These are phyloP conservation scores for Corrigiola litoralis DNA, from an alignment of 179 eudicot species.

Conservation along the genomic window DNA sequence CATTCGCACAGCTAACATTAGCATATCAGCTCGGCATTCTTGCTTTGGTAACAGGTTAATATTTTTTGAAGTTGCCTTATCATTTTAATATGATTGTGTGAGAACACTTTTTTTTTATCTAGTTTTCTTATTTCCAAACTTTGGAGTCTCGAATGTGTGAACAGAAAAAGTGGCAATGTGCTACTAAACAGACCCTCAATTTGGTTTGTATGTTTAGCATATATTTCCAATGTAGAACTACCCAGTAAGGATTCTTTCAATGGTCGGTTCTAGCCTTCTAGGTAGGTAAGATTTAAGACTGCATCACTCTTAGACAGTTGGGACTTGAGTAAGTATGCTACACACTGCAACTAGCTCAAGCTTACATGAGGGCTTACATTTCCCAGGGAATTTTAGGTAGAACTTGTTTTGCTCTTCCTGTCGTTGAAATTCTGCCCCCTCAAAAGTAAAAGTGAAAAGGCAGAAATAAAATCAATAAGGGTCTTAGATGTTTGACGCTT, in stretches of 20 bases:
- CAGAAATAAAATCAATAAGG: too few relatives aligned
- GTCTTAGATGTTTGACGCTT: too few relatives aligned
- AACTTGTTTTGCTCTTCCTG: too few relatives aligned
- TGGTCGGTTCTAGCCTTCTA: not conserved
- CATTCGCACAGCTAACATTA: conserved; percentile 66
- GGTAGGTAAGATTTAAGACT: not conserved
- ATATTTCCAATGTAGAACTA: not conserved
- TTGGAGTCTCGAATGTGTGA: too few relatives aligned
- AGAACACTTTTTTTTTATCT: not conserved
- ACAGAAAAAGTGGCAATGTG: too few relatives aligned
- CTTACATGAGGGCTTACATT: not conserved
- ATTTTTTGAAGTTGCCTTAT: not conserved
- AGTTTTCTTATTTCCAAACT: not conserved
- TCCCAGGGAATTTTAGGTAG: not conserved
- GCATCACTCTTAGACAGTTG: not conserved
- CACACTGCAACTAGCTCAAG: not conserved
- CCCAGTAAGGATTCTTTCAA: not conserved
- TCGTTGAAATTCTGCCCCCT: not conserved
- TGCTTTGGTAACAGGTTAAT: conserved; percentile 95
- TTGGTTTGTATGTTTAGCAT: not conserved
- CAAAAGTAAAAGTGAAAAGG: not conserved
- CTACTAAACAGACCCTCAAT: too few relatives aligned
- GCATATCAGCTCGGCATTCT: conserved; percentile 87
- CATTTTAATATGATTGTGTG: not conserved
- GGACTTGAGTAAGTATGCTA: not conserved